Evolutionary conservation across 352 stramenopile genomes (phyloP).

Genomic region (Phytophthora boehmeriae): DNA sequence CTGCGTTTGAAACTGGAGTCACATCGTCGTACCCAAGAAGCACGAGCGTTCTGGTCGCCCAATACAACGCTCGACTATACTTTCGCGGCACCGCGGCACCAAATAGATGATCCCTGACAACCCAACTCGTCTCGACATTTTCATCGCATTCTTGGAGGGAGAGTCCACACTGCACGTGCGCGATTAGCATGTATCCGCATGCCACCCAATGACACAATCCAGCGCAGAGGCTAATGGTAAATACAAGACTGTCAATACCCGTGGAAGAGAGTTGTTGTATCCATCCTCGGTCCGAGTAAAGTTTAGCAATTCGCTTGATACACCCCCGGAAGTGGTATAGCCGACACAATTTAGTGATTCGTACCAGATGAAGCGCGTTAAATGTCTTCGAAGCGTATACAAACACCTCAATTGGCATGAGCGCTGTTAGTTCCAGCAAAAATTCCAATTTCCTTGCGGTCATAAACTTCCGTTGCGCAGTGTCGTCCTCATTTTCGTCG

Average conservation of each 20-base stretch:
- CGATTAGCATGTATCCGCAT: constrained; percentile 73
- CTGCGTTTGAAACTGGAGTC: constrained; percentile 53
- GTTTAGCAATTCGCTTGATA: constrained; percentile 46
- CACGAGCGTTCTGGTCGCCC: constrained; percentile 59
- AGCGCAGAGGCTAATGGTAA: constrained; percentile 38
- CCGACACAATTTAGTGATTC: constrained; percentile 61
- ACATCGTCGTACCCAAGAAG: constrained; percentile 72
- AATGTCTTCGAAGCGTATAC: constrained; percentile 30
- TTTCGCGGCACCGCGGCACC: constrained; percentile 48
- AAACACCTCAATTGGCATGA: constrained; percentile 60
- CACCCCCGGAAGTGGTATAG: constrained; percentile 45
- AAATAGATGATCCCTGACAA: constrained; percentile 55
- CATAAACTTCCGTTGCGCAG: constrained; percentile 23
- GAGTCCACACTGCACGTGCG: constrained; percentile 62
- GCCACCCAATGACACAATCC: constrained; percentile 55
- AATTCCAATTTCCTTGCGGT: constrained; percentile 37
- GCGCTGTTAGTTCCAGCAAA: constrained; percentile 50
- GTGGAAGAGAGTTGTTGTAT: constrained; percentile 61
- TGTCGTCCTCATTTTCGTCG: constrained; percentile 6
- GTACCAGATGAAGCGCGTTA: constrained; percentile 62
- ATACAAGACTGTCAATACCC: constrained; percentile 51
- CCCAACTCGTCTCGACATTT: constrained; percentile 55
- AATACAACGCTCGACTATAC: constrained; percentile 65
- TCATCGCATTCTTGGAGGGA: constrained; percentile 46
- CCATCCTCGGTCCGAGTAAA: constrained; percentile 49